Evolutionary conservation across 345 rosid genomes (phyloP).

Genomic region (Bruguiera parviflora): DNA sequence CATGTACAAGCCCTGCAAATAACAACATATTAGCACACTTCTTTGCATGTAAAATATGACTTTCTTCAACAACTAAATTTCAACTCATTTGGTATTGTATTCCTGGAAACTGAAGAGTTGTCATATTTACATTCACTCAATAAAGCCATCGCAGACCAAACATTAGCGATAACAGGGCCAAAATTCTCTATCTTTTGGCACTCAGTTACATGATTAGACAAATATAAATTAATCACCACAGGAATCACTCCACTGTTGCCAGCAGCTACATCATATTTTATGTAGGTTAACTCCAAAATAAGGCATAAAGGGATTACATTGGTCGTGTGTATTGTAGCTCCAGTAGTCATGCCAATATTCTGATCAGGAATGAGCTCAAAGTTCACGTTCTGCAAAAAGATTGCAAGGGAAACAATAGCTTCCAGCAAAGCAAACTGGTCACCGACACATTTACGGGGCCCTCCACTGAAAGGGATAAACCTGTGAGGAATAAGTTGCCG

Average conservation of each 20-base stretch:
- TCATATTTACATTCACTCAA: too few species aligned
- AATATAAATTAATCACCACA: not conserved
- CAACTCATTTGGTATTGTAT: not conserved
- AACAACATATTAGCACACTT: conserved; percentile 5
- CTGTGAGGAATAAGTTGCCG: conserved; percentile 29
- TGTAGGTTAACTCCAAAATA: not conserved
- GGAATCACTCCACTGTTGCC: not conserved
- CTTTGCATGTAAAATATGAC: not conserved
- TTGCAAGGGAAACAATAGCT: conserved; percentile 72
- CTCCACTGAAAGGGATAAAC: conserved; percentile 94
- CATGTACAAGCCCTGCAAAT: conserved; percentile 83
- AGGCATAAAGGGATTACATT: conserved; percentile 38
- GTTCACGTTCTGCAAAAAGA: conserved; percentile 67
- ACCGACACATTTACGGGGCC: conserved; percentile 93
- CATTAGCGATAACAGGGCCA: not conserved
- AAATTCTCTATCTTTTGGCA: not conserved
- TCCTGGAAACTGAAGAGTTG: not conserved
- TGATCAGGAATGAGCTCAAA: conserved; percentile 84
- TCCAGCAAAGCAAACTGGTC: conserved; percentile 95
- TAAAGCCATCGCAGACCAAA: not conserved
- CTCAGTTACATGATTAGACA: not conserved
- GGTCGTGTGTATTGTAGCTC: conserved; percentile 92
- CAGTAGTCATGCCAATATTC: conserved; percentile 87
- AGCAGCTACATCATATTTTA: not conserved
- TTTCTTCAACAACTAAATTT: not conserved